Evolutionary conservation across 176 grass and related monocot species (phyloP), one percentile per base, ranked within the genome.

Genomic region (Aegilops speltoides): DNA sequence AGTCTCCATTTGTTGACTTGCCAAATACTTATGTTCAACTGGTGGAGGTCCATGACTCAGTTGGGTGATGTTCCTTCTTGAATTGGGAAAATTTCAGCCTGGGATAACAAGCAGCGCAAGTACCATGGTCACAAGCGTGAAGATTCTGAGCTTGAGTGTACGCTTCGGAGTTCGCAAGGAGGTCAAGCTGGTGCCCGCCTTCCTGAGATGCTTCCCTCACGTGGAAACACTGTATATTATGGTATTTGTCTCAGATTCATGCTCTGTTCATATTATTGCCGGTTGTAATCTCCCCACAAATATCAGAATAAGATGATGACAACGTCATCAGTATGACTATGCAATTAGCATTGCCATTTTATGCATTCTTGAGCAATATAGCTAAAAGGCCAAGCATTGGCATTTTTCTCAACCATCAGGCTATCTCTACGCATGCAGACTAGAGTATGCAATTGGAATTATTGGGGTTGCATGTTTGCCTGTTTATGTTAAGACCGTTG

Each of bases 121-220:
- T 6, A 23, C n/a, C 25, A 43, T 64, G 67, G 3, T 61, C 32
- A 37, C 38, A 7, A 73, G 36, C 28, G 36, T 80, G 3, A 80
- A 48, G 66, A 45, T 63, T 11, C 33, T 86, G 12, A 78, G 50
- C 2, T 9, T 86, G 4, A 31, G 5, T 4, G 65, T 86, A 52
- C 2, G 12, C 16, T 79, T 86, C 8, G 50, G 67, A 46, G 33
- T 41, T 37, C 12, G 50, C 10, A 45, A 60, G n/a, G 64, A 79
- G 4, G 85, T 68, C 36, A 59, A 80, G 65, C 40, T 80, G 77
- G 5, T 86, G 34, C 48, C 46, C 7, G 22, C 33, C 29, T 73
- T 86, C n/a, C 77, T 86, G 34, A 46, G 12, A 86, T 86, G 77
- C 52, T 86, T 86, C 17, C 71, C 77, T 24, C 60, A 71, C 10